phyloP scores from a whole-genome alignment of 2,329 filamentous ascomycete genomes.

The Capronia coronata region DNA sequence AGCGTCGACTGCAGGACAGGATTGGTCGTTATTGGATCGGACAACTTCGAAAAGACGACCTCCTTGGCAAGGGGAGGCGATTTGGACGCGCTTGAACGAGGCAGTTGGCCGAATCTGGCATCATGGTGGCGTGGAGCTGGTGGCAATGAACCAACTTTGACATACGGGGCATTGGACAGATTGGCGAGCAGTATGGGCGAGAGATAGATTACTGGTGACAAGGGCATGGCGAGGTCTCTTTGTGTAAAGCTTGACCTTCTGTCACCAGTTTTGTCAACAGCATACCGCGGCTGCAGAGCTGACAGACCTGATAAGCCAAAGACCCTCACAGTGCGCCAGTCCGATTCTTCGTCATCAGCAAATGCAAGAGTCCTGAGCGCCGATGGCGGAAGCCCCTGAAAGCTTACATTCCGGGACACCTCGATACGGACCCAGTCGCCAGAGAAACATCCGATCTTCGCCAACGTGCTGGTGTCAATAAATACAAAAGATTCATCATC shows the following conservation, averaged over 20 bases:
- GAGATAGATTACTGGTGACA: constrained; percentile 62
- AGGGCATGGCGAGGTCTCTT: constrained; percentile 35
- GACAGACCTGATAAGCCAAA: constrained; percentile 72
- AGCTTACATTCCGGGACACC: constrained; percentile 57
- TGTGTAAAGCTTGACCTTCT: constrained; percentile 52
- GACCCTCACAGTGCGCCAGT: constrained; percentile 81
- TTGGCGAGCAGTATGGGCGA: constrained; percentile 86
- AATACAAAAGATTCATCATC: constrained; percentile 82
- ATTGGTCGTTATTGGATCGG: constrained; percentile 82
- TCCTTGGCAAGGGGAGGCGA: constrained; percentile 62
- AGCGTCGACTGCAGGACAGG: constrained; percentile 76
- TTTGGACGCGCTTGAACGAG: constrained; percentile 30
- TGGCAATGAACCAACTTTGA: constrained; percentile 63
- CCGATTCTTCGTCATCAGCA: constrained; percentile 50
- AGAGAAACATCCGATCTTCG: constrained; percentile 91
- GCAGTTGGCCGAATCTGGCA: constrained; percentile 12
- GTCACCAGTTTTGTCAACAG: constrained; percentile 45
- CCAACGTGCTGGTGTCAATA: constrained; percentile 77
- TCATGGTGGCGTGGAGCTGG: constrained; percentile 26
- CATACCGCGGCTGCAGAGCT: constrained; percentile 50
- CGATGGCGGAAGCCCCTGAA: constrained; percentile 31
- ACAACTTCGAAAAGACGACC: constrained; percentile 80
- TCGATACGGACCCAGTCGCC: constrained; percentile 93
- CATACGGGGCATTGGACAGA: constrained; percentile 67
- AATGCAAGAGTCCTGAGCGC: constrained; percentile 17